These are phyloP conservation scores for Penstemon newberryi DNA, from an alignment of 257 asterid genomes.

Conservation along the genomic window DNA sequence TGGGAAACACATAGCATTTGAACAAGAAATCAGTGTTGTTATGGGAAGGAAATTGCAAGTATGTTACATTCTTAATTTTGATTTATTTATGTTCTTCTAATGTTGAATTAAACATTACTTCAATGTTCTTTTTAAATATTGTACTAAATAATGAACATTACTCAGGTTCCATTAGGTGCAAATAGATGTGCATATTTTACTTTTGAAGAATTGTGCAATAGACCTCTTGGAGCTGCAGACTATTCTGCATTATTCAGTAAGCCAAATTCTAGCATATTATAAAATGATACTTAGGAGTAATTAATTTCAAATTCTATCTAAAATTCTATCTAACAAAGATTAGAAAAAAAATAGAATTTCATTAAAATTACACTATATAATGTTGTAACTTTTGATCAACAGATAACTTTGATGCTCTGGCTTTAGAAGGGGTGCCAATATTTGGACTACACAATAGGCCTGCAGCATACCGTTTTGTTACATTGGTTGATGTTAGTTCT, in stretches of 20 bases:
- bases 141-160: slow-evolving; percentile 7
- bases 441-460: slow-evolving; percentile 16
- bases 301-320: no score
- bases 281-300: no score
- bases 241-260: slow-evolving; percentile 84
- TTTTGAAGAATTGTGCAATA: slow-evolving; percentile 85
- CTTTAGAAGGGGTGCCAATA: slow-evolving; percentile 18
- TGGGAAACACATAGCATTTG: slow-evolving; percentile 54
- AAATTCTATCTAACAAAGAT: no score
- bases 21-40: slow-evolving; percentile 85
- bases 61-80: slow-evolving; percentile 1
- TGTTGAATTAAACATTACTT: background rate
- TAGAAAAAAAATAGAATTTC: no score
- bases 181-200: slow-evolving; percentile 85
- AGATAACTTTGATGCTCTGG: slow-evolving; percentile 13
- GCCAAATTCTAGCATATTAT: slow-evolving; percentile 23
- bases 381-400: background rate
- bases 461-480: slow-evolving; percentile 13
- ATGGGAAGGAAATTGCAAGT: slow-evolving; percentile 94
- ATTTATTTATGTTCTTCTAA: background rate
- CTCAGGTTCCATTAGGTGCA: slow-evolving; percentile 81
- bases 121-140: background rate
- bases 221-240: slow-evolving; percentile 99
- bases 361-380: background rate
- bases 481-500: slow-evolving; percentile 15